A percentile compares a stretch with the other conserved stretches of the same genome.
These are phyloP conservation scores for Calonectria hawksworthii DNA, from an alignment of 2,329 filamentous ascomycete species.

Conservation along the genomic window DNA sequence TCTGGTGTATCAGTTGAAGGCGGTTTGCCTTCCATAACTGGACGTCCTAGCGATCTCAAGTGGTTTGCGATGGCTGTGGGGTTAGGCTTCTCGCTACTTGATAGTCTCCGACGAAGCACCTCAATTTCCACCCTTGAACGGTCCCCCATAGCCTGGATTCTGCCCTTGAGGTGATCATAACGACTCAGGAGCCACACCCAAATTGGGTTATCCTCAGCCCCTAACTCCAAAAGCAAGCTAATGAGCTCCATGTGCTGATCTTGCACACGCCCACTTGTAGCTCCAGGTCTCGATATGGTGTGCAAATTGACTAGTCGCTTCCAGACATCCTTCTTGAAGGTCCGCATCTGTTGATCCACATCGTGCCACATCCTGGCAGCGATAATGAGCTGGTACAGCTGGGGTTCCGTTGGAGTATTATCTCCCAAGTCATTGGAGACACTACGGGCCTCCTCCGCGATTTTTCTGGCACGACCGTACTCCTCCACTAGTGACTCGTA, in stretches of 20 bases:
- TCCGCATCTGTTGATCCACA: slow-evolving; percentile 87
- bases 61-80: slow-evolving; percentile 80
- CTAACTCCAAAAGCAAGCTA: slow-evolving; percentile 88
- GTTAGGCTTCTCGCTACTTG: slow-evolving; percentile 79
- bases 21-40: slow-evolving; percentile 71
- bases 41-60: slow-evolving; percentile 79
- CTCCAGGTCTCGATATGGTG: slow-evolving; percentile 64
- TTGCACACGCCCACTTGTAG: slow-evolving; percentile 69
- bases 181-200: slow-evolving; percentile 95
- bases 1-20: slow-evolving; percentile 82
- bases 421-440: slow-evolving; percentile 71
- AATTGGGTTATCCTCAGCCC: slow-evolving; percentile 95
- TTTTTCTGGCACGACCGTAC: slow-evolving; percentile 85
- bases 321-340: slow-evolving; percentile 93
- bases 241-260: slow-evolving; percentile 95
- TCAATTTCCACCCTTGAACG: slow-evolving; percentile 94
- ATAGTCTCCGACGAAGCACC: slow-evolving; percentile 85
- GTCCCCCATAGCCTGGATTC: slow-evolving; percentile 84
- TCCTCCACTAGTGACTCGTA: slow-evolving; percentile 90
- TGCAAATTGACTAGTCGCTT: slow-evolving; percentile 81
- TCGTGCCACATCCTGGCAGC: slow-evolving; percentile 96
- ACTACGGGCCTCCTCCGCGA: slow-evolving; percentile 82
- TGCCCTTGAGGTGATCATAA: slow-evolving; percentile 90
- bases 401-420: slow-evolving; percentile 77
- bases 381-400: slow-evolving; percentile 88